Percentiles rank a stretch among this genome's conserved stretches.
Conservation (phyloP, 1,284 basidiomycete species). For the Trichosporon inkin region DNA sequence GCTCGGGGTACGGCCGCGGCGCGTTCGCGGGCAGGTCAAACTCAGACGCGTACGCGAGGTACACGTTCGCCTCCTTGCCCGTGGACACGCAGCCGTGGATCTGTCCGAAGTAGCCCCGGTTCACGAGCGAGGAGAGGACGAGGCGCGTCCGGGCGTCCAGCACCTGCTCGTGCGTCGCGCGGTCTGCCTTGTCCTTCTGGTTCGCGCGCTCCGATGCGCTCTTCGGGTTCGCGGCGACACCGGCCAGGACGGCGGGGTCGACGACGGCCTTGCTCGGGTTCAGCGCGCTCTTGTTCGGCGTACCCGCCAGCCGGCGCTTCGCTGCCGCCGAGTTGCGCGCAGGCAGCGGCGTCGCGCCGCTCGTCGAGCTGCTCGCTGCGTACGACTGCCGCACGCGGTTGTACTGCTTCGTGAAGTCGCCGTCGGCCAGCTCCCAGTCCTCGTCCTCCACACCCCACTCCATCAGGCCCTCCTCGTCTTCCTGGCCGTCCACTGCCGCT, state of each 20-base stretch:
- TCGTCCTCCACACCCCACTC: constrained; percentile 69
- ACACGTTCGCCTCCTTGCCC: constrained; percentile 95
- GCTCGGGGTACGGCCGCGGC: constrained; percentile 55
- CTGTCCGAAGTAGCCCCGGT: constrained; percentile 74
- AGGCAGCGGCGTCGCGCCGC: constrained; percentile 28
- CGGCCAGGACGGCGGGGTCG: constrained; percentile 57
- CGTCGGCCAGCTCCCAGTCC: constrained; percentile 78
- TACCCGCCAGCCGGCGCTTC: not conserved
- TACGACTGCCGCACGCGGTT: constrained; percentile 80
- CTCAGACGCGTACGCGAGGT: constrained; percentile 68
- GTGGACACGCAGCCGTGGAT: constrained; percentile 92
- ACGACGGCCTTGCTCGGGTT: constrained; percentile 66
- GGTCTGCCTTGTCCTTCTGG: constrained; percentile 85
- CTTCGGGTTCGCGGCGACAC: constrained; percentile 80
- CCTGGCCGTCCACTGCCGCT: constrained; percentile 46
- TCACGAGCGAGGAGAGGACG: constrained; percentile 90
- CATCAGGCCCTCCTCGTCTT: constrained; percentile 40
- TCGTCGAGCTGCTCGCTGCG: constrained; percentile 15
- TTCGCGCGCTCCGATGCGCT: constrained; percentile 79
- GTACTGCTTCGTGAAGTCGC: constrained; percentile 93
- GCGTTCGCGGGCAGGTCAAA: constrained; percentile 51
- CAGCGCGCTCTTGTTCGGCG: constrained; percentile 2
- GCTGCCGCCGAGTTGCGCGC: constrained; percentile 32
- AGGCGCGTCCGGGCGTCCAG: constrained; percentile 84
- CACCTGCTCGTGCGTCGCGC: constrained; percentile 91